Evolutionary conservation across 495 filamentous ascomycete genomes (phyloP), one percentile per base, ranked within the genome.

Genomic region (Talaromyces ruber): DNA sequence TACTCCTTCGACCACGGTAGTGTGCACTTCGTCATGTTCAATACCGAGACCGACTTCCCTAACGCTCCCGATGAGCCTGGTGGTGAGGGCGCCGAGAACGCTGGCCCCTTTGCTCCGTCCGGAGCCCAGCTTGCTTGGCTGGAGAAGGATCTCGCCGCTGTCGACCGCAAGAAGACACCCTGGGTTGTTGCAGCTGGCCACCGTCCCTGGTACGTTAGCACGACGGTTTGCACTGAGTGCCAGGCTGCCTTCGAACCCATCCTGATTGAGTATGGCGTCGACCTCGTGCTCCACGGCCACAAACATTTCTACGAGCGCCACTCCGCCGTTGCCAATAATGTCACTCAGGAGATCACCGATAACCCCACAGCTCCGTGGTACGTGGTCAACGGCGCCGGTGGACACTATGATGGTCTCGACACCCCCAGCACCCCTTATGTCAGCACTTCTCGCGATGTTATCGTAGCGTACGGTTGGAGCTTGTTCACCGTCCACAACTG

Each of bases 1-100:
- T 84, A 80, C 69, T 82, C 79, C 4, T 84, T 82, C 67, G 78
- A 84, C 65, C 76, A 80, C 69, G 81, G 81, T 51, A 75, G 81
- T 70, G 69, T 74, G n/a, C 81, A 84, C 66, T 75, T 75, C 60
- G 64, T 77, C 57, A 73, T 74, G 68, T 64, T 82, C 60, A 68
- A 82, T 70, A 79, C 74, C 2, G 78, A 82, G 61, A 81, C 80
- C 47, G 79, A 82, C 22, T 39, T 58, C 28, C 4, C 18, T 58
- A 29, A 29, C 28, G 55, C 21, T 34, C 77, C 79, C 11, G 79
- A 81, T 63, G 69, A 66, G 3, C 69, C 67, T 0, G 76, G 73
- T 5, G 77, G 76, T 9, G 77, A 66, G 0, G 69, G 66, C 0
- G 64, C 3, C 28, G 28, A 76, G 22, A 65, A 78, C 62, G 64